A percentile compares a stretch with the other conserved stretches of the same genome.
These are phyloP conservation scores for Penicillium hordei DNA, from an alignment of 2,329 filamentous ascomycete genomes.

Conservation along the genomic window DNA sequence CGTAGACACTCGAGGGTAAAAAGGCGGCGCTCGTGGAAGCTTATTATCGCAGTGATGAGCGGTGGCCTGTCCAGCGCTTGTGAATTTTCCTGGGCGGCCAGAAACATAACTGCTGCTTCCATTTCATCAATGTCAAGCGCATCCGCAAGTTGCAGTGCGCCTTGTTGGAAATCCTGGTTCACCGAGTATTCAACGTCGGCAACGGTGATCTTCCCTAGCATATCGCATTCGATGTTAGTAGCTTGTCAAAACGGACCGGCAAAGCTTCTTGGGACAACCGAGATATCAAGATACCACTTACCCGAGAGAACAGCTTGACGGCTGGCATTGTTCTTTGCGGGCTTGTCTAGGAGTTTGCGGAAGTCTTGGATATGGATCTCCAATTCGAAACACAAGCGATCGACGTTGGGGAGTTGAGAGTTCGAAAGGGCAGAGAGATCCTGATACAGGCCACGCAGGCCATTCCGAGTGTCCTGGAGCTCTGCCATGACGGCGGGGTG, in stretches of 20 bases:
- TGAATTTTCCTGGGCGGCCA: constrained; percentile 70
- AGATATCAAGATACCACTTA: constrained; percentile 39
- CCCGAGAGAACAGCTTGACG: constrained; percentile 69
- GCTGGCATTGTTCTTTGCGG: constrained; percentile 71
- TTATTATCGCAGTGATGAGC: constrained; percentile 76
- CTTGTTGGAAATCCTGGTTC: constrained; percentile 85
- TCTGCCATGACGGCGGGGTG: constrained; percentile 42
- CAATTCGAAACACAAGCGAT: constrained; percentile 66
- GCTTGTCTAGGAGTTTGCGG: constrained; percentile 71
- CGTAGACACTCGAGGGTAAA: constrained; percentile 81
- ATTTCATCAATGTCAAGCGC: constrained; percentile 88
- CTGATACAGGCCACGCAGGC: constrained; percentile 79
- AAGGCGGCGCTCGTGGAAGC: constrained; percentile 82
- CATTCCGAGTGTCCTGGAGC: constrained; percentile 69
- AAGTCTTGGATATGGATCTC: constrained; percentile 67
- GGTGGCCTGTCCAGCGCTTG: constrained; percentile 69
- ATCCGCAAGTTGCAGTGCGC: constrained; percentile 77
- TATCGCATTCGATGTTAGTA: constrained; percentile 21
- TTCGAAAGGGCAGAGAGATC: constrained; percentile 78
- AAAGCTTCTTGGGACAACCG: no score
- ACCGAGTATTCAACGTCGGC: constrained; percentile 72
- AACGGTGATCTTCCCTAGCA: constrained; percentile 70
- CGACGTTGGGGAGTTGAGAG: constrained; percentile 66
- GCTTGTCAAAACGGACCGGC: background rate
- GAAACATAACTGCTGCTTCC: constrained; percentile 72